Conservation (phyloP, 1,139 yeast species). For the Sugiyamaella sp. region DNA sequence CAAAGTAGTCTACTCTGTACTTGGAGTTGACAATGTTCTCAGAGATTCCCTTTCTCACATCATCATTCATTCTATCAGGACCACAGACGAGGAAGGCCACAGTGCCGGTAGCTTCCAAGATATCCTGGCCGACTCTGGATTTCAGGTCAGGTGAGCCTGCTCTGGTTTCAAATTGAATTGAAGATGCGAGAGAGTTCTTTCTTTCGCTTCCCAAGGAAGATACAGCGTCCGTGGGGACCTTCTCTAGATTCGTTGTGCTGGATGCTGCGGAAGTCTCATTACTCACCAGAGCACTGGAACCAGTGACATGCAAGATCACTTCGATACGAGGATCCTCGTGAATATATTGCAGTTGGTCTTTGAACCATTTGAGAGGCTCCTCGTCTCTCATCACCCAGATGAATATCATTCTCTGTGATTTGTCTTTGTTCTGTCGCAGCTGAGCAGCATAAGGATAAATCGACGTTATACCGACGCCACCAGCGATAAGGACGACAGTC, state of each 20-base stretch:
- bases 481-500: constrained; percentile 54
- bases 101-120: constrained; percentile 21
- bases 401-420: constrained; percentile 20
- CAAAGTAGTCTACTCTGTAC: constrained; percentile 42
- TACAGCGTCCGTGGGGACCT: neutral
- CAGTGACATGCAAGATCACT: constrained; percentile 17
- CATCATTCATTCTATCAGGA: constrained; percentile 34
- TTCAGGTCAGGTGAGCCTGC: constrained; percentile 46
- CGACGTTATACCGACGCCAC: constrained; percentile 74
- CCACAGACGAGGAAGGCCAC: constrained; percentile 33
- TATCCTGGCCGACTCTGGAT: constrained; percentile 32
- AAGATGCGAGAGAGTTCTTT: constrained; percentile 1
- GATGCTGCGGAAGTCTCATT: neutral
- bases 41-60: constrained; percentile 49
- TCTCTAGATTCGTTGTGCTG: neutral
- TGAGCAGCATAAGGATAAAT: constrained; percentile 34
- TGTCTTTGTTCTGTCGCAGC: constrained; percentile 32
- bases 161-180: constrained; percentile 1
- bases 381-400: constrained; percentile 30
- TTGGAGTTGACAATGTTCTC: constrained; percentile 24
- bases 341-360: constrained; percentile 25
- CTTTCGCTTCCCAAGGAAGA: constrained; percentile 2
- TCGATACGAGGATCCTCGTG: constrained; percentile 24
- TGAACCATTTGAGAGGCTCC: constrained; percentile 29
- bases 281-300: neutral